phyloP scores from a whole-genome alignment of 2,329 filamentous ascomycete species.

The Corinectria fuckeliana region DNA sequence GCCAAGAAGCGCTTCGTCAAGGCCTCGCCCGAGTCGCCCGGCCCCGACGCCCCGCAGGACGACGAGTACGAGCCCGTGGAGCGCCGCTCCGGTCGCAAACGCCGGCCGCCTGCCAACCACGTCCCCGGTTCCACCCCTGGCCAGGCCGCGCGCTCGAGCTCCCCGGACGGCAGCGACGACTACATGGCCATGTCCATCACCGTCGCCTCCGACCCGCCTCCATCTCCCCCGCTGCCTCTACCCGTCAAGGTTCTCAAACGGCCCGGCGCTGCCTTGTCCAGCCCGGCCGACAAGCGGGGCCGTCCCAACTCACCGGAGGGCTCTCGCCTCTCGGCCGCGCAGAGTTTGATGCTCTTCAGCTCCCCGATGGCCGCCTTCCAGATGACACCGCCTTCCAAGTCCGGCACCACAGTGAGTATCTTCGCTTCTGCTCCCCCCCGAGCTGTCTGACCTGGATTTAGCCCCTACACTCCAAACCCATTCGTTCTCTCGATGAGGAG shows the following conservation, averaged over 20 bases:
- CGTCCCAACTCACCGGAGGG: conserved; percentile 37
- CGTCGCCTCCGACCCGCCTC: conserved; percentile 35
- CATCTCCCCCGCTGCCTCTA: conserved; percentile 34
- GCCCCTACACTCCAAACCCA: conserved; percentile 21
- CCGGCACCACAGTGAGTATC: conserved; percentile 27
- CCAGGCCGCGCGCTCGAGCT: conserved; percentile 25
- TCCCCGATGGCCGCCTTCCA: conserved; percentile 40
- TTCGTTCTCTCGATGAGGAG: conserved; percentile 29
- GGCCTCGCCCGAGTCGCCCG: conserved; percentile 29
- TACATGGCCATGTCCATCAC: conserved; percentile 37
- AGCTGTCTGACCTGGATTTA: background rate
- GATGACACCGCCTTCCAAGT: conserved; percentile 32
- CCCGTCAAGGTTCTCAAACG: conserved; percentile 33
- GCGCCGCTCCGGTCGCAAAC: conserved; percentile 29
- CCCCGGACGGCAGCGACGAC: conserved; percentile 35
- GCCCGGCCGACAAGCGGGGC: conserved; percentile 32
- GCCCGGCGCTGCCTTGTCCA: conserved; percentile 26
- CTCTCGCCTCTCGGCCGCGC: conserved; percentile 37
- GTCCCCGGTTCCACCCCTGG: conserved; percentile 29
- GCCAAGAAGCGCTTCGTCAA: conserved; percentile 39
- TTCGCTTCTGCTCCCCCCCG: background rate
- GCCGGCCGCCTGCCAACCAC: conserved; percentile 31
- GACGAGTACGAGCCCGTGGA: conserved; percentile 22
- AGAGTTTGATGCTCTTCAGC: conserved; percentile 40
- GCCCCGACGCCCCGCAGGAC: conserved; percentile 25